Conservation (phyloP, 2,329 filamentous ascomycete species). For the Trichoderma sp. region DNA sequence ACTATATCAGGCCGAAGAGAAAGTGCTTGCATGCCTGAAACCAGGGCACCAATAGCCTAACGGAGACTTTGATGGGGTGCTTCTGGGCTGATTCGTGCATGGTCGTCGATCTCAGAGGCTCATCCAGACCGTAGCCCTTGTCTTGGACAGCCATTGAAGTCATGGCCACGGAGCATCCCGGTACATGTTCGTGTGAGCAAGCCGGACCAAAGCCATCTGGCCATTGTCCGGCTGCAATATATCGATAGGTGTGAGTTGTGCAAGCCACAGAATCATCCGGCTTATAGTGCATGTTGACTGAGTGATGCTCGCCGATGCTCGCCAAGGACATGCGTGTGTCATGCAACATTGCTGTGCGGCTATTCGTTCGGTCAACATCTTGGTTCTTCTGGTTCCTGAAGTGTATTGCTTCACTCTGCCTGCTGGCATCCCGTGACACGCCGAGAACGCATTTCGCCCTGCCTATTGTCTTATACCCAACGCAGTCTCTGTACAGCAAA, state of each 20-base stretch:
- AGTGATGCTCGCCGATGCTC: too few relatives aligned
- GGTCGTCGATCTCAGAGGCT: not conserved
- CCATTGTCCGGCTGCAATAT: too few relatives aligned
- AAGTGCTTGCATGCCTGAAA: not conserved
- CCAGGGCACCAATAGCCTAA: not conserved
- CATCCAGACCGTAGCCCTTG: too few relatives aligned
- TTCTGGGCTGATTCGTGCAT: not conserved
- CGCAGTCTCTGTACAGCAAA: not conserved
- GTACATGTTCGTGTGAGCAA: too few relatives aligned
- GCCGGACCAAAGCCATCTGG: too few relatives aligned
- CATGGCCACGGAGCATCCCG: too few relatives aligned
- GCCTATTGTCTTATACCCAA: not conserved
- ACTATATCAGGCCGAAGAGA: not conserved
- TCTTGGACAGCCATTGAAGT: too few relatives aligned
- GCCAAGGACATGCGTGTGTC: too few relatives aligned
- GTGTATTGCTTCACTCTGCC: not conserved
- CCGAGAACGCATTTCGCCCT: constrained; percentile 19
- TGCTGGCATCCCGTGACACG: constrained; percentile 20
- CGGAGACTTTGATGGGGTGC: not conserved
- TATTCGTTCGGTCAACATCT: not conserved
- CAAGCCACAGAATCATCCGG: too few relatives aligned
- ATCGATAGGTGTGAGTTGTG: too few relatives aligned
- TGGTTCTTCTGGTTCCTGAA: not conserved
- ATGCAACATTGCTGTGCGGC: too few relatives aligned
- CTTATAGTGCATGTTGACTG: too few relatives aligned